Base-by-base conservation (phyloP, 202 grass and related monocot genomes). In the Panicum hallii region DNA sequence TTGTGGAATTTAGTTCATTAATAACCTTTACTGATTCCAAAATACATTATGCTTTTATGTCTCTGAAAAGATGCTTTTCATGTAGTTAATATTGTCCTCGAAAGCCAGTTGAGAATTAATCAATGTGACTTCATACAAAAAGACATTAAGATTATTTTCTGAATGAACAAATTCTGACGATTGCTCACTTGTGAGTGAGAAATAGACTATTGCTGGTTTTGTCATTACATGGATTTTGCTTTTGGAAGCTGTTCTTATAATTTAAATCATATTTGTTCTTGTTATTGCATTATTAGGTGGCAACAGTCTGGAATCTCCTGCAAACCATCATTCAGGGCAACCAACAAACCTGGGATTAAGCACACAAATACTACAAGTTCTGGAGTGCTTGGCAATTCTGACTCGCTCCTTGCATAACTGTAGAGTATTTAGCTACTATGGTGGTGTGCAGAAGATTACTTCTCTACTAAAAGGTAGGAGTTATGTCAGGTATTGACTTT, bases 371-470 rank as follows among this genome's bases (percentile, higher is more conserved):
- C 86, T 97, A 63, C 69, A 82, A 89, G 79, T 92, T 77, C 85
- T 97, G 79, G 90, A 93, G 57, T 97, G 92, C 82, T 78, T 94
- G 54, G 73, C 87, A 70, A 94, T 97, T 84, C 47, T 97, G 83
- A 89, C 92, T 72, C 81, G 92, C 49, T 97, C 94, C 57, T 83
- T 93, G 82, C 94, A 94, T 76, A 97, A 94, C 78, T 97, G 92
- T 77, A 94, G 83, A 89, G 92, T 88, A 89, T 97, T 97, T 92
- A 90, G 90, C 80, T 97, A 97, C 82, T 94, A 97, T 84, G 92
- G 94, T 88, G 94, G 94, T 63, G 70, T 97, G 61, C 90, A 94
- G 65, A 97, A 90, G 90, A 60, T 92, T 83, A 85, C 84, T 89
- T 93, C 90, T 87, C 87, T 97, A 84, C 64, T 97, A 70, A 97